A percentile compares a stretch with the other conserved stretches of the same genome.
Evolutionary conservation across 768 basidiomycete genomes (phyloP).

Genomic region (Boletus insuetus): DNA sequence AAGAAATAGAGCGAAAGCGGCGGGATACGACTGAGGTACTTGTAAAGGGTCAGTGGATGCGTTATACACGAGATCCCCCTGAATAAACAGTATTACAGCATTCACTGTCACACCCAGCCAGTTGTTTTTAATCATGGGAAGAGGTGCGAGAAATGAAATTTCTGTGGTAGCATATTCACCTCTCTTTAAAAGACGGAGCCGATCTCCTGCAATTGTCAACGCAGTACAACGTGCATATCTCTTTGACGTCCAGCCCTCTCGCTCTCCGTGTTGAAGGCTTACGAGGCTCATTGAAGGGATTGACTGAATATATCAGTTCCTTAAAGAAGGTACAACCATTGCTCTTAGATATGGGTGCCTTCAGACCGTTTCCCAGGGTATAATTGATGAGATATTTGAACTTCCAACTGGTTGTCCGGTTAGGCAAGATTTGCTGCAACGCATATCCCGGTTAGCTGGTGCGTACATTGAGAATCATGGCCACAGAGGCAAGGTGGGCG

Average conservation of each 20-base stretch:
- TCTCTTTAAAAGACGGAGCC: slow-evolving; percentile 50
- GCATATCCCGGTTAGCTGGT: slow-evolving; percentile 65
- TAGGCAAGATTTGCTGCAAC: slow-evolving; percentile 47
- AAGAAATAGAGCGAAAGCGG: slow-evolving; percentile 47
- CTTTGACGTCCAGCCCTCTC: slow-evolving; percentile 54
- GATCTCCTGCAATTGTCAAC: slow-evolving; percentile 59
- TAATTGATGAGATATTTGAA: slow-evolving; percentile 34
- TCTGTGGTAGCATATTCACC: slow-evolving; percentile 5
- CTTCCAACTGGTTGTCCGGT: slow-evolving; percentile 48
- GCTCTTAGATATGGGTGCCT: neutral
- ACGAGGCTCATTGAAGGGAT: slow-evolving; percentile 46
- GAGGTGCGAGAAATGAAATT: slow-evolving; percentile 41
- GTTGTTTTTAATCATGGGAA: slow-evolving; percentile 70
- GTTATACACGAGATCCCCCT: slow-evolving; percentile 1
- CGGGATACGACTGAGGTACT: slow-evolving; percentile 49
- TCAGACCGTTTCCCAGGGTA: slow-evolving; percentile 13
- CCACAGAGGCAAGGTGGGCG: slow-evolving; percentile 43
- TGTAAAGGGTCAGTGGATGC: slow-evolving; percentile 41
- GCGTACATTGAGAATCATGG: slow-evolving; percentile 59
- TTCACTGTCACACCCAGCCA: slow-evolving; percentile 56
- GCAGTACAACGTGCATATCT: slow-evolving; percentile 59
- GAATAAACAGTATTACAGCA: slow-evolving; percentile 35
- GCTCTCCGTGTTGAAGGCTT: slow-evolving; percentile 59
- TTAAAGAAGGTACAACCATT: slow-evolving; percentile 45
- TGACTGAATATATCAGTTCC: slow-evolving; percentile 44